Evolutionary conservation across 2,329 filamentous ascomycete species (phyloP).

Genomic region (Neopestalotiopsis rosae): DNA sequence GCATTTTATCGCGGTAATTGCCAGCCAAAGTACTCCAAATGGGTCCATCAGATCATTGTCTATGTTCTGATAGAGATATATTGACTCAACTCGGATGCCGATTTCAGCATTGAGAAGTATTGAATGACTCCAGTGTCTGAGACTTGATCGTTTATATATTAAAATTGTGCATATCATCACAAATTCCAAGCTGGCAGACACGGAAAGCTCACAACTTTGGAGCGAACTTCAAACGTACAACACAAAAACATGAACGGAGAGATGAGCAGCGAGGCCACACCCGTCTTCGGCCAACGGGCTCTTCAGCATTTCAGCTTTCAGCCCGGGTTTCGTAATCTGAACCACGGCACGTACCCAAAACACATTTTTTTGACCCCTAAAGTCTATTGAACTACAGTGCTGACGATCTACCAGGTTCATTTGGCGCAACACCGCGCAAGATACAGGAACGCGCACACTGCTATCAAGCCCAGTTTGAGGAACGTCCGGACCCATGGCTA

Average conservation of each 20-base stretch:
- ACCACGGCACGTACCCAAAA: constrained; percentile 65
- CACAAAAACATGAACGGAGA: background rate
- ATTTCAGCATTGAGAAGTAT: background rate
- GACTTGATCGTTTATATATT: too few species aligned
- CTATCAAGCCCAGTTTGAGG: constrained; percentile 73
- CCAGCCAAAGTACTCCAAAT: background rate
- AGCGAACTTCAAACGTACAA: too few species aligned
- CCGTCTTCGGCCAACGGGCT: constrained; percentile 56
- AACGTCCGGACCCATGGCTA: constrained; percentile 76
- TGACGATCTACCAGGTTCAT: constrained; percentile 64
- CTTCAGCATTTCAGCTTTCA: constrained; percentile 73
- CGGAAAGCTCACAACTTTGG: too few species aligned
- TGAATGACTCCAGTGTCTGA: background rate
- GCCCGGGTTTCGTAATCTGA: constrained; percentile 72
- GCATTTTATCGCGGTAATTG: background rate
- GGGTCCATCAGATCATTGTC: too few species aligned
- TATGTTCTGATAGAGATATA: background rate
- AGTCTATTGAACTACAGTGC: too few species aligned
- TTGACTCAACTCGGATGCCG: background rate
- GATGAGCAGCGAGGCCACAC: background rate
- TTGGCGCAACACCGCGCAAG: constrained; percentile 72
- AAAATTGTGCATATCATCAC: too few species aligned
- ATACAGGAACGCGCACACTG: constrained; percentile 64
- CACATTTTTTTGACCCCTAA: background rate
- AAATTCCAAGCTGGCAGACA: too few species aligned